Percentiles rank a stretch among this genome's conserved stretches.
These are phyloP conservation scores for Alternaria sp. DNA, from an alignment of 2,329 filamentous ascomycete species.

Conservation along the genomic window DNA sequence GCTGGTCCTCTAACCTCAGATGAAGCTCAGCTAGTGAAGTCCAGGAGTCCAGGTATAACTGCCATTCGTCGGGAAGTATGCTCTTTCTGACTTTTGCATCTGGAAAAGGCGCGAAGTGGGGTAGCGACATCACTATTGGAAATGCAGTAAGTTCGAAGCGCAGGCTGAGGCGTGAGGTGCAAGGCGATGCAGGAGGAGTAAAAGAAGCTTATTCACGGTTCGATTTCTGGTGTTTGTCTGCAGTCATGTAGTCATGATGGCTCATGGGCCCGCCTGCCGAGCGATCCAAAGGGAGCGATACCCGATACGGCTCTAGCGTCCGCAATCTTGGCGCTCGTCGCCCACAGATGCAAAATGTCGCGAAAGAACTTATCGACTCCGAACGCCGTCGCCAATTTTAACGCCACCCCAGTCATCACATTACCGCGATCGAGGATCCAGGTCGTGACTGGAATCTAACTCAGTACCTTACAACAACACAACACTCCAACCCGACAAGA, in stretches of 20 bases:
- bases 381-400: constrained; percentile 41
- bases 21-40: constrained; percentile 71
- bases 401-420: constrained; percentile 60
- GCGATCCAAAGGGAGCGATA: constrained; percentile 12
- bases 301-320: constrained; percentile 47
- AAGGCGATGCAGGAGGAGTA: neutral
- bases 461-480: constrained; percentile 29
- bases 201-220: neutral
- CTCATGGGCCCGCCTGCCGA: constrained; percentile 27
- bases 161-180: neutral
- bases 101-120: constrained; percentile 81
- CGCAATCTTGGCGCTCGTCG: constrained; percentile 26
- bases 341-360: constrained; percentile 25
- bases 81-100: constrained; percentile 71
- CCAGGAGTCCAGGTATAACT: constrained; percentile 80
- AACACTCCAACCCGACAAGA: constrained; percentile 36
- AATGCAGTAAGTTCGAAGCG: neutral
- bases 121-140: constrained; percentile 60
- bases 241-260: constrained; percentile 38
- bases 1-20: constrained; percentile 64
- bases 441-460: constrained; percentile 57
- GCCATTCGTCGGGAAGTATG: constrained; percentile 77
- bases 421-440: constrained; percentile 59
- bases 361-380: constrained; percentile 31
- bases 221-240: constrained; percentile 13